These are phyloP conservation scores for Trichoderma aggressivum DNA, from an alignment of 2,329 filamentous ascomycete genomes.

Conservation along the genomic window DNA sequence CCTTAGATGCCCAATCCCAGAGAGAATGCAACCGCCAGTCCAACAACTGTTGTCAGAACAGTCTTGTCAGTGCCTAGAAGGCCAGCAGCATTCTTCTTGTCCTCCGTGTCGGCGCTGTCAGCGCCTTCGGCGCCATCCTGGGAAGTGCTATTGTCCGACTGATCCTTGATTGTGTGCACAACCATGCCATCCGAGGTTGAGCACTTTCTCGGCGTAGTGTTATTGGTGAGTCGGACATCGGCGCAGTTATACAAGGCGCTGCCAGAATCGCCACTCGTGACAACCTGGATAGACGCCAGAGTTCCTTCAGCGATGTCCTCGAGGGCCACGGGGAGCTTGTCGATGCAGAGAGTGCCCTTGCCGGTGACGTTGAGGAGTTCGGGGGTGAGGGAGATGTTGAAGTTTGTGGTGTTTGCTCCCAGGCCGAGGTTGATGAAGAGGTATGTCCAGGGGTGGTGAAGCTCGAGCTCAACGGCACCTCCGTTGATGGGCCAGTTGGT, in stretches of 20 bases:
- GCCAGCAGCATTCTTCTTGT: conserved; percentile 25
- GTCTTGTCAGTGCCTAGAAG: conserved; percentile 25
- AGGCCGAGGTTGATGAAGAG: conserved; percentile 53
- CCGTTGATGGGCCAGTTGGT: conserved; percentile 54
- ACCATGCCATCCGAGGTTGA: conserved; percentile 42
- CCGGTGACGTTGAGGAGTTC: conserved; percentile 56
- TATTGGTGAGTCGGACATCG: conserved; percentile 64
- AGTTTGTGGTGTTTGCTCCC: conserved; percentile 53
- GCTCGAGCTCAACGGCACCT: conserved; percentile 45
- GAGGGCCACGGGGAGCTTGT: conserved; percentile 54
- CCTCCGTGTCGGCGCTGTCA: conserved; percentile 18
- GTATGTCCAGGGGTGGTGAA: conserved; percentile 53
- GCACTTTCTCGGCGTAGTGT: conserved; percentile 43
- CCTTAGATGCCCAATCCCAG: conserved; percentile 36
- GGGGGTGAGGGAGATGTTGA: conserved; percentile 65
- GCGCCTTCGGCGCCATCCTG: background rate
- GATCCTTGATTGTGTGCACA: conserved; percentile 30
- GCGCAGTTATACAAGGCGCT: conserved; percentile 71
- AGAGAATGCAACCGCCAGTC: conserved; percentile 38
- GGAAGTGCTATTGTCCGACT: conserved; percentile 16
- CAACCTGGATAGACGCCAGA: conserved; percentile 65
- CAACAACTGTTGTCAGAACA: conserved; percentile 36
- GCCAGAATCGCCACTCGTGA: conserved; percentile 57
- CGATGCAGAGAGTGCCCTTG: conserved; percentile 64
- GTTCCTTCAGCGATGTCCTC: conserved; percentile 54